A percentile compares a stretch with the other conserved stretches of the same genome.
phyloP scores from a whole-genome alignment of 1,284 basidiomycete species.

The Inonotus hispidus region DNA sequence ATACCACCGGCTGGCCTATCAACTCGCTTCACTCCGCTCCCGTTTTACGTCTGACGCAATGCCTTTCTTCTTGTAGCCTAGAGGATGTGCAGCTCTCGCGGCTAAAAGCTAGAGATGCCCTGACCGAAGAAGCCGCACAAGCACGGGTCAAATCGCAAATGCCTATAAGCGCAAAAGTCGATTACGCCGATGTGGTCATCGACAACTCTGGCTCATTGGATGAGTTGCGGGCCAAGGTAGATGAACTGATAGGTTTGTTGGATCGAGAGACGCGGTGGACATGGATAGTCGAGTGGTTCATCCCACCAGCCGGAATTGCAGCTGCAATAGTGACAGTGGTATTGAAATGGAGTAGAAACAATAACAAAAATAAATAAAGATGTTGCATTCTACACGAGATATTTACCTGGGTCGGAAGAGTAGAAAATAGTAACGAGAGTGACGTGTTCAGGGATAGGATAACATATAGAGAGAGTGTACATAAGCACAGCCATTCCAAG shows the following conservation, averaged over 20 bases:
- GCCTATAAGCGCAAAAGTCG: slow-evolving; percentile 73
- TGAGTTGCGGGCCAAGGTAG: slow-evolving; percentile 70
- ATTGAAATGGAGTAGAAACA: slow-evolving; percentile 24
- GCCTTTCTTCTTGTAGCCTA: slow-evolving; percentile 41
- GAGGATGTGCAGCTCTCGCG: slow-evolving; percentile 75
- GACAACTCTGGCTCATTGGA: slow-evolving; percentile 80
- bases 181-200: slow-evolving; percentile 81
- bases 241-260: slow-evolving; percentile 55
- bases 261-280: slow-evolving; percentile 51
- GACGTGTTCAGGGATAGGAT: neutral
- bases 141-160: slow-evolving; percentile 79
- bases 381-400: no score
- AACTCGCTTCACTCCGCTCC: neutral
- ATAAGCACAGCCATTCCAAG: neutral
- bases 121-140: slow-evolving; percentile 56
- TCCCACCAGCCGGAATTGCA: slow-evolving; percentile 69
- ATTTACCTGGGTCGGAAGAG: no score
- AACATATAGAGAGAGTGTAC: no score
- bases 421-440: neutral
- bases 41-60: neutral
- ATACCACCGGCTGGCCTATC: slow-evolving; percentile 1
- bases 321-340: slow-evolving; percentile 32
- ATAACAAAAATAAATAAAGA: neutral
- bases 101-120: slow-evolving; percentile 65
- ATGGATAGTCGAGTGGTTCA: slow-evolving; percentile 75